Percentiles rank a stretch among this genome's conserved stretches.
phyloP scores from a whole-genome alignment of 2,329 filamentous ascomycete genomes.

The Cladosporium sp. region DNA sequence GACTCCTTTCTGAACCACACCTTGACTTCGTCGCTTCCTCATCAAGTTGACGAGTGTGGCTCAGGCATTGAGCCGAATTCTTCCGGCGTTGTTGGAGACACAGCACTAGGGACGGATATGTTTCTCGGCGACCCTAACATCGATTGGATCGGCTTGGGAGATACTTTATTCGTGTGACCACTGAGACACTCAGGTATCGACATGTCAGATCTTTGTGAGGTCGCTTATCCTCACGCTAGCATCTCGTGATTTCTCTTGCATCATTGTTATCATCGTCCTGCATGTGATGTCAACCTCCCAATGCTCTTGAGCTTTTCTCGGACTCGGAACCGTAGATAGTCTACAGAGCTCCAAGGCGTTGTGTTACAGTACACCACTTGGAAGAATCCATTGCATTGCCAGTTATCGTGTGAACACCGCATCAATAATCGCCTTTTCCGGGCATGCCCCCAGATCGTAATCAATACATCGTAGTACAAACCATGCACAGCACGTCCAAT shows the following conservation, averaged over 20 bases:
- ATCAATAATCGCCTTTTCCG: not conserved
- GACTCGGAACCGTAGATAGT: not conserved
- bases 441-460: not conserved
- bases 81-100: not conserved
- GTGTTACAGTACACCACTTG: not conserved
- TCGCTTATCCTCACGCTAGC: not conserved
- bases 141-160: constrained; percentile 18
- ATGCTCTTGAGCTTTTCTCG: not conserved
- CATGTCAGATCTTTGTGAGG: not conserved
- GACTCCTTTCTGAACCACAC: constrained; percentile 15
- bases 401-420: too few species aligned
- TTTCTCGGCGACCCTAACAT: constrained; percentile 11
- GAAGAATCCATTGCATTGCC: too few species aligned
- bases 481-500: constrained; percentile 4
- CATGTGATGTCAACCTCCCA: not conserved
- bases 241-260: not conserved
- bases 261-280: not conserved
- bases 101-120: constrained; percentile 4
- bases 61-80: not conserved
- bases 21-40: not conserved
- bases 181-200: not conserved
- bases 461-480: not conserved
- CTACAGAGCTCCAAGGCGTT: not conserved
- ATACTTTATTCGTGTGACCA: not conserved
- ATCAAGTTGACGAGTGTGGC: not conserved